Percentiles rank a stretch among this genome's conserved stretches.
These are phyloP conservation scores for Stellera chamaejasme DNA, from an alignment of 345 rosid species.

Conservation along the genomic window DNA sequence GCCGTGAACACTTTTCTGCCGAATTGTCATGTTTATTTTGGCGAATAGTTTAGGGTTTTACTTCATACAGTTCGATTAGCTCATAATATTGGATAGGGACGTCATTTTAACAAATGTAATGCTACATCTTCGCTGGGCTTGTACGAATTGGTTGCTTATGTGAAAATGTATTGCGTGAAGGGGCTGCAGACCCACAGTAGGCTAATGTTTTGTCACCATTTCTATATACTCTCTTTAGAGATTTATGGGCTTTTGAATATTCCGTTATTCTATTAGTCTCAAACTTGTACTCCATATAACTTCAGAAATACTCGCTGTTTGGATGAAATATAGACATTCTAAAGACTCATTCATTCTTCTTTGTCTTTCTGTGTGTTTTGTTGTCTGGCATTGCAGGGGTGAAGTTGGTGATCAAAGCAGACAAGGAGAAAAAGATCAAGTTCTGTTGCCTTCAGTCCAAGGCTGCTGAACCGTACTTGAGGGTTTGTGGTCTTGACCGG, in stretches of 20 bases:
- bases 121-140: no score
- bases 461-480: constrained; percentile 81
- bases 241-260: background rate
- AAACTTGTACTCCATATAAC: no score
- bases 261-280: no score
- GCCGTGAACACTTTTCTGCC: background rate
- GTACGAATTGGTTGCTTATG: no score
- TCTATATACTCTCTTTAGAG: background rate
- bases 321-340: no score
- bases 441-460: constrained; percentile 89
- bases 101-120: no score
- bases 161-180: background rate
- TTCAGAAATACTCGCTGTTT: no score
- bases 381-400: constrained; percentile 44
- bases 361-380: background rate
- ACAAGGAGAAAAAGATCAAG: constrained; percentile 78
- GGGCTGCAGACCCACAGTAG: background rate
- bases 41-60: background rate
- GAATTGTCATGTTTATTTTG: background rate
- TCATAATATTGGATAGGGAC: no score
- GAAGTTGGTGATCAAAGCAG: constrained; percentile 79
- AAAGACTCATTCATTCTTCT: background rate
- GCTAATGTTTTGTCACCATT: background rate
- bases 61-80: background rate
- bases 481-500: constrained; percentile 55